These are phyloP conservation scores for Penicillium canescens DNA, from an alignment of 495 filamentous ascomycete species.

Conservation along the genomic window DNA sequence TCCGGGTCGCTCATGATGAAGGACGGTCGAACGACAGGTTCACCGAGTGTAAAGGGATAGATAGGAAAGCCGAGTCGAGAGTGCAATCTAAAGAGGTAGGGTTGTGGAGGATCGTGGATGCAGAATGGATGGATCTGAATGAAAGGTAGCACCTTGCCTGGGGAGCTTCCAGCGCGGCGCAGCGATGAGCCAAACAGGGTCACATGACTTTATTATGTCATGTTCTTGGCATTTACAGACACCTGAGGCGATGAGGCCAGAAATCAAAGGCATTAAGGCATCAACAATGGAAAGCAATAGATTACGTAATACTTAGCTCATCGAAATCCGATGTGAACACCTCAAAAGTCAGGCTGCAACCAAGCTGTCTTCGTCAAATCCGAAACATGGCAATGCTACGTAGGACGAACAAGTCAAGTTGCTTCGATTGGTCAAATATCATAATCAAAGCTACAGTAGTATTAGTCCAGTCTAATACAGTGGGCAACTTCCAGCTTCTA, in stretches of 20 bases:
- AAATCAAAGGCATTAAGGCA: slow-evolving; percentile 17
- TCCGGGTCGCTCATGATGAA: slow-evolving; percentile 60
- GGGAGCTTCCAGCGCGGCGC: slow-evolving; percentile 28
- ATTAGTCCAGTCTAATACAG: no score
- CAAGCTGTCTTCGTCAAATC: no score
- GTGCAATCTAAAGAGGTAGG: neutral
- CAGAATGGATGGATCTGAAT: slow-evolving; percentile 15
- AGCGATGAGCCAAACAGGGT: slow-evolving; percentile 29
- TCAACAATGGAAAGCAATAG: slow-evolving; percentile 14
- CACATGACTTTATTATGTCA: slow-evolving; percentile 37
- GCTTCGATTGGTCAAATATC: no score
- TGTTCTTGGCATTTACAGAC: slow-evolving; percentile 3
- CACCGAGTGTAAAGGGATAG: neutral
- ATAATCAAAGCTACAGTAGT: no score
- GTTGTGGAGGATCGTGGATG: slow-evolving; percentile 8
- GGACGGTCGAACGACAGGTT: slow-evolving; percentile 7
- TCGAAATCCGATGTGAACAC: no score
- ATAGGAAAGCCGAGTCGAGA: slow-evolving; percentile 1
- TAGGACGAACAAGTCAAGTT: no score
- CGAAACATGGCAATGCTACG: no score
- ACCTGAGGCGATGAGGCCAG: slow-evolving; percentile 8
- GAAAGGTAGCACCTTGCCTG: slow-evolving; percentile 15
- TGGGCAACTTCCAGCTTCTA: no score
- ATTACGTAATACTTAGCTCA: no score
- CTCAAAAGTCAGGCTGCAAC: no score